These are phyloP conservation scores for Penicillium bialowiezense DNA, from an alignment of 495 filamentous ascomycete species.

Conservation along the genomic window DNA sequence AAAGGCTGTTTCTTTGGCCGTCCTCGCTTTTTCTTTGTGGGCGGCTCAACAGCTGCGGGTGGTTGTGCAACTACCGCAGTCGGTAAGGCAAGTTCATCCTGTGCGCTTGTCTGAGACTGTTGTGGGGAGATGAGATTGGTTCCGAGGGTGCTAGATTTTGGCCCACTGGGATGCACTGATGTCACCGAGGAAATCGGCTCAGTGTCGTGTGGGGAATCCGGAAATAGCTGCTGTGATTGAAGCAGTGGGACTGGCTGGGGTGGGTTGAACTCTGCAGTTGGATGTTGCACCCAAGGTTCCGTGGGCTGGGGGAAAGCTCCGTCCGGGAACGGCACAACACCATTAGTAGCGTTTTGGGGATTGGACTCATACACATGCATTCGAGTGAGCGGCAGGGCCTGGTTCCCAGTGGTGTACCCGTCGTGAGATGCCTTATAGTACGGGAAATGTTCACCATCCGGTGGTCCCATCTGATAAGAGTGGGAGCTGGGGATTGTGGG, in stretches of 20 bases:
- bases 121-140: slow-evolving; percentile 12
- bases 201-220: slow-evolving; percentile 40
- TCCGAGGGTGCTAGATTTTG: slow-evolving; percentile 23
- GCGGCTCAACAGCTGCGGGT: slow-evolving; percentile 14
- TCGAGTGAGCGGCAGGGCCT: slow-evolving; percentile 3
- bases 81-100: slow-evolving; percentile 32
- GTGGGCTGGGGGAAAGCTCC: background rate
- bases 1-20: slow-evolving; percentile 32
- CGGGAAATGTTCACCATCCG: background rate
- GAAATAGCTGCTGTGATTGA: slow-evolving; percentile 25
- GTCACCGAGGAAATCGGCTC: slow-evolving; percentile 38
- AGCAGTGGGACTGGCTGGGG: slow-evolving; percentile 16
- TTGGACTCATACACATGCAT: background rate
- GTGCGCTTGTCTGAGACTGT: slow-evolving; percentile 18
- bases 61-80: slow-evolving; percentile 14
- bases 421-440: background rate
- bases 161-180: slow-evolving; percentile 19
- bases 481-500: slow-evolving; percentile 10
- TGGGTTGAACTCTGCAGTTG: slow-evolving; percentile 6
- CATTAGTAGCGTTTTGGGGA: background rate
- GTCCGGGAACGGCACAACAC: background rate
- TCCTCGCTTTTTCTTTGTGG: slow-evolving; percentile 32
- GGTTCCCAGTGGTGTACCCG: slow-evolving; percentile 5
- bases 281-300: slow-evolving; percentile 4
- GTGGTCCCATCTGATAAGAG: slow-evolving; percentile 1